Evolutionary conservation across 2,329 filamentous ascomycete species (phyloP).

Genomic region (Trichoderma atrobrunneum): DNA sequence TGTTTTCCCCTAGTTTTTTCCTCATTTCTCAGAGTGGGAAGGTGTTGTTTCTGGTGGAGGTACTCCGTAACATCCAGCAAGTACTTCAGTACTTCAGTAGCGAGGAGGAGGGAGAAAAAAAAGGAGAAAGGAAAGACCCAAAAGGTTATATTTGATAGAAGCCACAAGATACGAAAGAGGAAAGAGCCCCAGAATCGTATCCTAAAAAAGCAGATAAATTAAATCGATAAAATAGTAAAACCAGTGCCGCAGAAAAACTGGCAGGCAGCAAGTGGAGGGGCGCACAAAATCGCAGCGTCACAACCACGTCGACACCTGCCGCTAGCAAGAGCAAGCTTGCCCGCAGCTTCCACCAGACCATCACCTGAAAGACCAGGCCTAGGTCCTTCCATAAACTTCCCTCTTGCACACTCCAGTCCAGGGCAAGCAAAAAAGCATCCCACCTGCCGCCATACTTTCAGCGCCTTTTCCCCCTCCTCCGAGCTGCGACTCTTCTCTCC

Average conservation of each 20-base stretch:
- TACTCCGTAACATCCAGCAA: neutral
- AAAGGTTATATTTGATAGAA: neutral
- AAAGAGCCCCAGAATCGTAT: neutral
- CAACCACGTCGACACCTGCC: conserved; percentile 19
- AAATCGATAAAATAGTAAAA: neutral
- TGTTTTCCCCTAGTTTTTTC: neutral
- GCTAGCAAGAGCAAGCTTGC: conserved; percentile 9
- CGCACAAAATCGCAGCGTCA: conserved; percentile 17
- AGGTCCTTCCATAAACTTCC: conserved; percentile 10
- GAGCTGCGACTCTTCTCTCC: neutral
- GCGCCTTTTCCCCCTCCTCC: conserved; percentile 2
- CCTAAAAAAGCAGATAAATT: neutral
- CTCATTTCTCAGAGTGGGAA: neutral
- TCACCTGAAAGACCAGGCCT: conserved; percentile 11
- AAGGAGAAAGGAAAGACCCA: neutral
- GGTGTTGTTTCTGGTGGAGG: neutral
- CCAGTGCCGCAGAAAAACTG: neutral
- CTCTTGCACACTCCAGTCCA: neutral
- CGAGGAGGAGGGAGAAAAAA: neutral
- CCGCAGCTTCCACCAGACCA: conserved; percentile 10
- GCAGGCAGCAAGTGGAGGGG: conserved; percentile 6
- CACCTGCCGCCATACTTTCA: neutral
- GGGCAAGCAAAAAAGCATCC: conserved; percentile 7
- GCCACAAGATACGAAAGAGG: neutral
- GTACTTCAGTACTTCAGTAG: neutral